Evolutionary conservation across 352 stramenopile species (phyloP), one percentile per base, ranked within the genome.

Genomic region (Phytophthora fragariae): DNA sequence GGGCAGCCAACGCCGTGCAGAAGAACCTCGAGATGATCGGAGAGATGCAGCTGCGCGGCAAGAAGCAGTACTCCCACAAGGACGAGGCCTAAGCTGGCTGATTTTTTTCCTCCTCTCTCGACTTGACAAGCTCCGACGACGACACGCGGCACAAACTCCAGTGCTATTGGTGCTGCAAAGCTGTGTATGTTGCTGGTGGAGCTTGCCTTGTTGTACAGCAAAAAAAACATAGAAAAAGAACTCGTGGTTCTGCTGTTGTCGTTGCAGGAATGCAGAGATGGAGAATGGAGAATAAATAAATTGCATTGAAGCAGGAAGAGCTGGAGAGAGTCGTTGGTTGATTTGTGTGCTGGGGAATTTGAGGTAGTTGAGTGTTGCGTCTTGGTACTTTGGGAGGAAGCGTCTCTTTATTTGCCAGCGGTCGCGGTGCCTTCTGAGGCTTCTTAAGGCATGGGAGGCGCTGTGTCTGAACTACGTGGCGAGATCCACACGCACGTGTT

Each of bases 21-120:
- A 96, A 96, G 79, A 94, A 96, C 76, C 80, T 96, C 70, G 89
- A 96, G 76, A 93, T 94, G 83, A 93, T 96, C 65, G 89, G 84
- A 29, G 89, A 96, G 75, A 96, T 96, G 89, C 89, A 96, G 68
- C 76, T 96, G 53, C 87, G 87, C 49, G 89, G 89, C 74, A 96
- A 96, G 86, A 96, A 96, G 85, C 87, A 93, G 73, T 96, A 96
- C 74, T 73, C 86, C 50, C 82, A 84, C 75, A 85, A 90, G 72
- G 84, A 91, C 60, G 79, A 84, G 56, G 71, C 76, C 17, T 85
- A 75, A 76, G 35, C 24, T 41, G n/a, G 6, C 54, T 60, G 12
- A 65, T 62, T 61, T 55, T 50, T 27, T 41, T 56, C 55, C 39
- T 37, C 33, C 50, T 29, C 19, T 15, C 49, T 46, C 53, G 44